These are phyloP conservation scores for Pinus albicaulis DNA, from an alignment of 75 land plant genomes.

Conservation along the genomic window DNA sequence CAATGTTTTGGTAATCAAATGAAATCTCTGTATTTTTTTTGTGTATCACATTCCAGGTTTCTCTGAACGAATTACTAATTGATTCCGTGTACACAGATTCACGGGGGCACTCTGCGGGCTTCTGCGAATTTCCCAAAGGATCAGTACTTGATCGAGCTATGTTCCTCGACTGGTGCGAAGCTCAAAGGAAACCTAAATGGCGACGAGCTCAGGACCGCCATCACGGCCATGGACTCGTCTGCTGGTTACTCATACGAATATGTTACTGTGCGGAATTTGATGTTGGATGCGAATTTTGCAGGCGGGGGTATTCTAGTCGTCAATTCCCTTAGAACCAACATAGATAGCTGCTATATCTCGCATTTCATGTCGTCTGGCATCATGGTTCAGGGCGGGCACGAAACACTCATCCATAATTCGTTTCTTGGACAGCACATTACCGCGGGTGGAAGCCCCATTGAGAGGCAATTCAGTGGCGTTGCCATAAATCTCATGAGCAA, in stretches of 20 bases:
- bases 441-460: constrained; percentile 27
- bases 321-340: constrained; percentile 51
- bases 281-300: constrained; percentile 62
- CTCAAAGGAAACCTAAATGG: not conserved
- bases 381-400: constrained; percentile 37
- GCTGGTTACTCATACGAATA: constrained; percentile 33
- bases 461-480: constrained; percentile 21
- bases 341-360: constrained; percentile 63
- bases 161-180: constrained; percentile 25
- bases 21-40: not conserved
- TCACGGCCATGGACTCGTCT: not conserved
- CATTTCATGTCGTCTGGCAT: constrained; percentile 29
- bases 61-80: not conserved
- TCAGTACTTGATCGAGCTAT: constrained; percentile 56
- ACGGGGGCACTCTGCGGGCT: constrained; percentile 69
- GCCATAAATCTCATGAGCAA: constrained; percentile 29
- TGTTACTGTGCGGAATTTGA: constrained; percentile 59
- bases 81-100: constrained; percentile 28
- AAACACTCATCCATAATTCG: constrained; percentile 23
- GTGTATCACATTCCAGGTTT: not conserved
- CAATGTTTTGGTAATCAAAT: constrained; percentile 42
- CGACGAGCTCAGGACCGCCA: not conserved
- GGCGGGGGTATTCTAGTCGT: constrained; percentile 65
- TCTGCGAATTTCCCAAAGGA: constrained; percentile 51
- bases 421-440: constrained; percentile 42